These are phyloP conservation scores for Paramecium sonneborni DNA, from an alignment of 73 alveolate species.

Conservation along the genomic window DNA sequence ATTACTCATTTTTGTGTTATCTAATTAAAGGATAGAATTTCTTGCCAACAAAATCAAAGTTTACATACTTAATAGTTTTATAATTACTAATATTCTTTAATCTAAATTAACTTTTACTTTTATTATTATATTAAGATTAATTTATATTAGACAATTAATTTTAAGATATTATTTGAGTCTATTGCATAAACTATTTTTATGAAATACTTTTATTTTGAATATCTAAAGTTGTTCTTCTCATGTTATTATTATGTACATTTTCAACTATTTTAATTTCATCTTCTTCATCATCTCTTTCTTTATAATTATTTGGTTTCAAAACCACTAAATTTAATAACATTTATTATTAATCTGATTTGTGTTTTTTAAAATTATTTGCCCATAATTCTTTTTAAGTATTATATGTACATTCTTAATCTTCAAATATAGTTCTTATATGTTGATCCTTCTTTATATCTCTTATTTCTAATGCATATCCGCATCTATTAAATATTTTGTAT, in stretches of 20 bases:
- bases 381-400: background rate
- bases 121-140: background rate
- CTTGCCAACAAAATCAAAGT: constrained; percentile 53
- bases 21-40: constrained; percentile 13
- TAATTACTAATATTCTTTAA: background rate
- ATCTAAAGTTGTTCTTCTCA: background rate
- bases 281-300: background rate
- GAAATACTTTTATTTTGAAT: background rate
- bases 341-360: background rate
- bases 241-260: background rate
- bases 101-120: background rate
- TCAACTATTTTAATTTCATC: constrained; percentile 3
- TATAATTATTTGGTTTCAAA: background rate
- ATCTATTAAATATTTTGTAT: constrained; percentile 52
- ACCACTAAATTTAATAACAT: constrained; percentile 1
- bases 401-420: background rate
- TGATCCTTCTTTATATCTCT: constrained; percentile 51
- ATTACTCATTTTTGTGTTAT: constrained; percentile 28
- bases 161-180: background rate
- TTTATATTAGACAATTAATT: background rate
- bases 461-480: constrained; percentile 48
- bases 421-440: background rate
- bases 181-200: background rate
- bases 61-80: constrained; percentile 13
- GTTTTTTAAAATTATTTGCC: constrained; percentile 2